A percentile compares a stretch with the other conserved stretches of the same genome.
Evolutionary conservation across 176 grass and related monocot species (phyloP).

Genomic region (Melocanna baccifera): DNA sequence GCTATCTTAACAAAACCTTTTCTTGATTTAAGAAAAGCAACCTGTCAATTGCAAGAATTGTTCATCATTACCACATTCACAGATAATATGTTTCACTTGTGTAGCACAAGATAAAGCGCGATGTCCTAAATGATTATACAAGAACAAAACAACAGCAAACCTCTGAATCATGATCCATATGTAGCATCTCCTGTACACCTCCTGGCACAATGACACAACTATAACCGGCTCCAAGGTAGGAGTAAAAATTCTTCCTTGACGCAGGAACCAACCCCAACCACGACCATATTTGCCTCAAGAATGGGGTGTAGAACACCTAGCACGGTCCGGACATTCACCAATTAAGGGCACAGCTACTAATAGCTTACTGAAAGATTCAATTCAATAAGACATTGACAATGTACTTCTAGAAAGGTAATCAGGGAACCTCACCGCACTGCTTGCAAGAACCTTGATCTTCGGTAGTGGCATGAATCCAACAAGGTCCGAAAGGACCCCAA

Average conservation of each 20-base stretch:
- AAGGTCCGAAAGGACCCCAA: slow-evolving; percentile 43
- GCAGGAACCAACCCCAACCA: slow-evolving; percentile 81
- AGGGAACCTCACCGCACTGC: slow-evolving; percentile 64
- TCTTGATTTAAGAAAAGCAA: slow-evolving; percentile 90
- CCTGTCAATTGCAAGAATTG: slow-evolving; percentile 41
- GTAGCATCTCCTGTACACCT: slow-evolving; percentile 94
- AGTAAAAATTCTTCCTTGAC: slow-evolving; percentile 76
- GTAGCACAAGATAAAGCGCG: not conserved
- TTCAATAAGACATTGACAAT: not conserved
- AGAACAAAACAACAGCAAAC: slow-evolving; percentile 22
- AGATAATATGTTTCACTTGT: not conserved
- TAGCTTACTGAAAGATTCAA: not conserved
- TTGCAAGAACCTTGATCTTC: slow-evolving; percentile 74
- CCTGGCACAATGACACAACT: slow-evolving; percentile 75
- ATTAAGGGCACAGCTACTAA: slow-evolving; percentile 1
- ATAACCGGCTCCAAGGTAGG: slow-evolving; percentile 59
- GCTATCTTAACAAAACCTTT: slow-evolving; percentile 92
- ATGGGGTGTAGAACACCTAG: slow-evolving; percentile 94
- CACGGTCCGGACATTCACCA: not conserved
- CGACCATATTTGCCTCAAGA: slow-evolving; percentile 92
- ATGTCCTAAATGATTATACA: not conserved
- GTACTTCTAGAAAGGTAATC: not conserved
- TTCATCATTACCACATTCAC: not conserved
- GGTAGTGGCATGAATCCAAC: slow-evolving; percentile 78
- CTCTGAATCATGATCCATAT: slow-evolving; percentile 89